Evolutionary conservation across 306 rosid species (phyloP).

Genomic region (Rosa lucieae): DNA sequence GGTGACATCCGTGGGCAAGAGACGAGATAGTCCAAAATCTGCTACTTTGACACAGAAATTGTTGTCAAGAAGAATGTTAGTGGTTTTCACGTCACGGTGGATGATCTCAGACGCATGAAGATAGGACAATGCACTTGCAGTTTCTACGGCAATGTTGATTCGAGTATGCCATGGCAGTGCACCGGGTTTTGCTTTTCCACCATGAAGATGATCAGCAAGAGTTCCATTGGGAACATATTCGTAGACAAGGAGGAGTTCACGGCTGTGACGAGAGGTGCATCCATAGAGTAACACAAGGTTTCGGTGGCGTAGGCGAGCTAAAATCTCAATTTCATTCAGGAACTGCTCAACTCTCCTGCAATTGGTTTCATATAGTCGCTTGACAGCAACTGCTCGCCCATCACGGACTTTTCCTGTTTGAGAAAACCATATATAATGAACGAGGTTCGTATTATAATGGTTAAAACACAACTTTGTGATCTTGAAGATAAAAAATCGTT

Average conservation of each 20-base stretch:
- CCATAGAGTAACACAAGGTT: slow-evolving; percentile 82
- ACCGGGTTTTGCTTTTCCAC: slow-evolving; percentile 46
- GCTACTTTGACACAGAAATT: slow-evolving; percentile 73
- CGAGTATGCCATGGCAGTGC: slow-evolving; percentile 54
- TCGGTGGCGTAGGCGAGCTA: slow-evolving; percentile 52
- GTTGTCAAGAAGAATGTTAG: slow-evolving; percentile 70
- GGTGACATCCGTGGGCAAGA: slow-evolving; percentile 60
- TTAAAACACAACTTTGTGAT: background rate
- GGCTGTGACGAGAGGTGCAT: slow-evolving; percentile 79
- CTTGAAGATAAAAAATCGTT: background rate
- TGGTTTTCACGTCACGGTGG: slow-evolving; percentile 85
- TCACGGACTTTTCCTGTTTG: slow-evolving; percentile 62
- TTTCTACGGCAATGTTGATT: slow-evolving; percentile 71
- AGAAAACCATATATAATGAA: background rate
- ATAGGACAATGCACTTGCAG: slow-evolving; percentile 70
- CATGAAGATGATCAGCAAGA: slow-evolving; percentile 83
- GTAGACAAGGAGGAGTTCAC: slow-evolving; percentile 81
- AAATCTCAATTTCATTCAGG: slow-evolving; percentile 66
- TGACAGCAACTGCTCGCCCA: slow-evolving; percentile 78
- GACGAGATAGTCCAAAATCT: slow-evolving; percentile 87
- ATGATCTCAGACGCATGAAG: slow-evolving; percentile 74
- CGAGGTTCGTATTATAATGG: background rate
- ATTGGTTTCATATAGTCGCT: slow-evolving; percentile 76
- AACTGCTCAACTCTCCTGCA: slow-evolving; percentile 79
- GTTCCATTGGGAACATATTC: slow-evolving; percentile 84